Evolutionary conservation across 2,329 filamentous ascomycete genomes (phyloP).

Genomic region (Apiospora rasikravindrae): DNA sequence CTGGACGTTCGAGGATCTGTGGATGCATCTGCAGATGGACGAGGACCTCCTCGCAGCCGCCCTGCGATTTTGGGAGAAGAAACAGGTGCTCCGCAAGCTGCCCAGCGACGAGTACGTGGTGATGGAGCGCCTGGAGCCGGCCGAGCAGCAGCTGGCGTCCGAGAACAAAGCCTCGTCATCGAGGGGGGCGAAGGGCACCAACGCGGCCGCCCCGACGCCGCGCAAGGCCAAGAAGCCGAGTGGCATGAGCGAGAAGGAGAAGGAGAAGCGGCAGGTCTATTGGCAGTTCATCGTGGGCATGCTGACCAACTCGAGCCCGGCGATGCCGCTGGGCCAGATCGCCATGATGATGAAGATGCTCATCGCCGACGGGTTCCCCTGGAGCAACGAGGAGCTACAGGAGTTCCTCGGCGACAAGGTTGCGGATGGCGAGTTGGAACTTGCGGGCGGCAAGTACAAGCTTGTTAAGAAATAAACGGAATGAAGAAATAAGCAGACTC

Average conservation of each 20-base stretch:
- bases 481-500: background rate
- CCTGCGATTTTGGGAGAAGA: slow-evolving; percentile 73
- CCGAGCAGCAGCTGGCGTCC: slow-evolving; percentile 32
- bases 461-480: slow-evolving; percentile 58
- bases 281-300: slow-evolving; percentile 94
- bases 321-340: slow-evolving; percentile 82
- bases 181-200: slow-evolving; percentile 26
- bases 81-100: slow-evolving; percentile 66
- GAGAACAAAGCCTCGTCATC: slow-evolving; percentile 25
- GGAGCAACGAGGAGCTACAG: slow-evolving; percentile 85
- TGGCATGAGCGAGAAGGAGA: slow-evolving; percentile 68
- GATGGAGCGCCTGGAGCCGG: slow-evolving; percentile 65
- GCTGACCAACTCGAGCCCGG: slow-evolving; percentile 84
- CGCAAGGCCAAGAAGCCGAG: slow-evolving; percentile 51
- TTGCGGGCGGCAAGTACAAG: slow-evolving; percentile 73
- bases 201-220: slow-evolving; percentile 45
- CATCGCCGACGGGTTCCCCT: slow-evolving; percentile 85
- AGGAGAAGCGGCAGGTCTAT: slow-evolving; percentile 69
- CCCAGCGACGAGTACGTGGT: slow-evolving; percentile 65
- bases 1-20: slow-evolving; percentile 58
- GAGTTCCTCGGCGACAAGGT: slow-evolving; percentile 83
- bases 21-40: slow-evolving; percentile 69
- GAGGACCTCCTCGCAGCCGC: slow-evolving; percentile 72
- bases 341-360: slow-evolving; percentile 96
- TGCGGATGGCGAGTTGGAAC: slow-evolving; percentile 71